These are phyloP conservation scores for Apiospora rasikravindrae DNA, from an alignment of 2,329 filamentous ascomycete genomes.

Conservation along the genomic window DNA sequence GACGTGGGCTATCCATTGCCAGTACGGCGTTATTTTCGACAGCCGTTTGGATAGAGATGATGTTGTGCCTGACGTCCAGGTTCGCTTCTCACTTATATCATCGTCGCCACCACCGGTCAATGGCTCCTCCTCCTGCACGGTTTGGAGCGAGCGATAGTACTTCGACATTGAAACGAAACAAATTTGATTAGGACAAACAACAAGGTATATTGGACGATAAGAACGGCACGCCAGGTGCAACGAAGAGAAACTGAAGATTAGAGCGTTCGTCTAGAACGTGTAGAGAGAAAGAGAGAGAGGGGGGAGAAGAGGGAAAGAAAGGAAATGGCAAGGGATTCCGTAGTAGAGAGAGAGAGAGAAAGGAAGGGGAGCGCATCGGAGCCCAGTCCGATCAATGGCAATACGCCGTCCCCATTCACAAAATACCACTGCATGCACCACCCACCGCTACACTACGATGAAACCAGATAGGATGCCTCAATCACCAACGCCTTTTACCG, in stretches of 20 bases:
- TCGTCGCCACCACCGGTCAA: conserved; percentile 34
- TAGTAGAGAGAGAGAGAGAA: background rate
- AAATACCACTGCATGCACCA: background rate
- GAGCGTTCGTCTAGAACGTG: conserved; percentile 3
- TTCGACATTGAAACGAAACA: conserved; percentile 38
- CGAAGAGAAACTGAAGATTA: conserved; percentile 20
- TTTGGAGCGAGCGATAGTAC: conserved; percentile 40
- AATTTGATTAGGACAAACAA: conserved; percentile 20
- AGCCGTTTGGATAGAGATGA: conserved; percentile 27
- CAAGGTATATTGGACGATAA: conserved; percentile 6
- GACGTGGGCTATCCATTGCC: conserved; percentile 47
- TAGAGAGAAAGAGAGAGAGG: background rate
- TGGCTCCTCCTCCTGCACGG: conserved; percentile 45
- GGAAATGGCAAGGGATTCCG: background rate
- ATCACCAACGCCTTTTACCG: background rate
- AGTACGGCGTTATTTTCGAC: conserved; percentile 36
- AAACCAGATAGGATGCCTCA: background rate
- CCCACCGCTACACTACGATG: conserved; percentile 8
- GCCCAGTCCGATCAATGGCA: background rate
- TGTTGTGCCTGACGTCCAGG: conserved; percentile 28
- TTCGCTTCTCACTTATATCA: conserved; percentile 29
- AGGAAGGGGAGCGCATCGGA: background rate
- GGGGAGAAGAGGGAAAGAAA: background rate
- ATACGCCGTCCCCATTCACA: background rate
- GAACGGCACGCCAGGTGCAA: conserved; percentile 37